A percentile compares a stretch with the other conserved stretches of the same genome.
phyloP scores from a whole-genome alignment of 2,329 filamentous ascomycete genomes.

The Talaromyces sp. region DNA sequence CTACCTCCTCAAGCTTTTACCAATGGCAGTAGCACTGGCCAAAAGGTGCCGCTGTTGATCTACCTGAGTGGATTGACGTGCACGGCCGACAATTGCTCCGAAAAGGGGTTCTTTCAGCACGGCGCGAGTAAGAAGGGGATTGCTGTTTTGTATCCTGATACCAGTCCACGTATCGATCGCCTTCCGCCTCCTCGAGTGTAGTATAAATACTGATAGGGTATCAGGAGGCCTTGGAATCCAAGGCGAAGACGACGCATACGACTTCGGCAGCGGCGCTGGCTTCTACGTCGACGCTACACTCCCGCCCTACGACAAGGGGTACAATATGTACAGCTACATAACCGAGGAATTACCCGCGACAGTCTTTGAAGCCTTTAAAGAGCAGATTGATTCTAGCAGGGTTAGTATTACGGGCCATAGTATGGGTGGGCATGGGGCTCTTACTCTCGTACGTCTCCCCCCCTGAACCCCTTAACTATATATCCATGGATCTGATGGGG shows the following conservation, averaged over 20 bases:
- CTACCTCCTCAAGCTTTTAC: conserved; percentile 69
- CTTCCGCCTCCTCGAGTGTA: too few relatives aligned
- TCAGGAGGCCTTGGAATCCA: conserved; percentile 72
- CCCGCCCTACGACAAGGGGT: conserved; percentile 71
- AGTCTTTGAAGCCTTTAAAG: conserved; percentile 69
- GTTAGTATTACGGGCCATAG: conserved; percentile 90
- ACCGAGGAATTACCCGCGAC: conserved; percentile 78
- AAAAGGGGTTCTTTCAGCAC: conserved; percentile 87
- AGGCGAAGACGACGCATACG: conserved; percentile 83
- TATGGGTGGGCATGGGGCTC: conserved; percentile 95
- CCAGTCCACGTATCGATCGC: conserved; percentile 88
- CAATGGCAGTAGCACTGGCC: conserved; percentile 40
- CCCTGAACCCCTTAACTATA: background rate
- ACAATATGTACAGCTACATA: conserved; percentile 95
- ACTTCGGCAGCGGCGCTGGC: conserved; percentile 87
- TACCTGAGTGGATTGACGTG: conserved; percentile 95
- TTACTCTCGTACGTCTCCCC: conserved; percentile 64
- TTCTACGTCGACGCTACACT: conserved; percentile 90
- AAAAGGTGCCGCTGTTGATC: conserved; percentile 79
- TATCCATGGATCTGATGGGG: background rate
- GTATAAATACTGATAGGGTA: background rate
- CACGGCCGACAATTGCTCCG: conserved; percentile 76
- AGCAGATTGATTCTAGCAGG: conserved; percentile 63
- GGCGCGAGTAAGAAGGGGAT: conserved; percentile 76
- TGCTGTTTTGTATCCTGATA: conserved; percentile 94